phyloP scores from a whole-genome alignment of 345 rosid genomes.

The Brassica napus region Da-Ae NC_063448.1:46460501-46461000 shows the following conservation, averaged over 20 bases:
- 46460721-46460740: constrained; percentile 14
- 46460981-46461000: constrained; percentile 29
- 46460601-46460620: constrained; percentile 5
- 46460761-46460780: constrained; percentile 41
- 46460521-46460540: constrained; percentile 37
- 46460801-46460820: constrained; percentile 20
- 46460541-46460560: constrained; percentile 43
- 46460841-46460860: not conserved
- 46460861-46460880: not conserved
- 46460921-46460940: constrained; percentile 19
- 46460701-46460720: constrained; percentile 1
- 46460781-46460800: constrained; percentile 28
- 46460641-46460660: constrained; percentile 1
- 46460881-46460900: not conserved
- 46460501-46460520: constrained; percentile 29
- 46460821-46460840: constrained; percentile 18
- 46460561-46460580: constrained; percentile 6
- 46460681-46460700: constrained; percentile 7
- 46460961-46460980: constrained; percentile 13
- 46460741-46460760: constrained; percentile 7
- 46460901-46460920: constrained; percentile 1
- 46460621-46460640: constrained; percentile 22
- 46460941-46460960: constrained; percentile 18
- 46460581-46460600: constrained; percentile 21
- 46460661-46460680: constrained; percentile 27